Evolutionary conservation across 306 rosid genomes (phyloP).

Genomic region (Pyrus communis): DNA sequence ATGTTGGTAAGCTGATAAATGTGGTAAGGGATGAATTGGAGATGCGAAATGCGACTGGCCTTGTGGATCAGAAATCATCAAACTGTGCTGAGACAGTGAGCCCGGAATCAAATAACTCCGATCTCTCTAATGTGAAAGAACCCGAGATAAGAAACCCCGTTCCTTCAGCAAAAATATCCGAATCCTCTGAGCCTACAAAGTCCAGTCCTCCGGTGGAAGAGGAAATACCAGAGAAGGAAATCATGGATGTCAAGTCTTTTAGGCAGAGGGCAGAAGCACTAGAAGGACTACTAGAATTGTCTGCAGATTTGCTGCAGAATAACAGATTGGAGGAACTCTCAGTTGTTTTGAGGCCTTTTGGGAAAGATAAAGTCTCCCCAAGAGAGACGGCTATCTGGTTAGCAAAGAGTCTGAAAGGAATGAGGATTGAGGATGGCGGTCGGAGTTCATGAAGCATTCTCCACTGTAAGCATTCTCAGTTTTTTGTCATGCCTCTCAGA

Average conservation of each 20-base stretch:
- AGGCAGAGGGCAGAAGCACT: conserved; percentile 98
- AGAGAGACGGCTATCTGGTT: conserved; percentile 99
- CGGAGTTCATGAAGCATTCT: conserved; percentile 43
- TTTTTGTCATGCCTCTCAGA: conserved; percentile 3
- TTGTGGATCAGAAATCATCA: conserved; percentile 39
- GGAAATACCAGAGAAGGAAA: conserved; percentile 57
- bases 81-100: conserved; percentile 43
- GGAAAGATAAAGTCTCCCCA: conserved; percentile 92
- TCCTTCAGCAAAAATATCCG: conserved; percentile 34
- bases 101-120: conserved; percentile 40
- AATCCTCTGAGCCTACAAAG: conserved; percentile 42
- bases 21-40: conserved; percentile 72
- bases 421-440: conserved; percentile 72
- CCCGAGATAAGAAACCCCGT: conserved; percentile 29
- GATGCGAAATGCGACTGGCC: conserved; percentile 36
- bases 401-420: conserved; percentile 94
- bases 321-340: conserved; percentile 84
- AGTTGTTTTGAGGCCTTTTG: conserved; percentile 88
- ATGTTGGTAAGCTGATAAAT: conserved; percentile 68
- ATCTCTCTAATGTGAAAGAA: conserved; percentile 42
- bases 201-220: conserved; percentile 41
- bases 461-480: conserved; percentile 24
- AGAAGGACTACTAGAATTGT: conserved; percentile 88
- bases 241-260: conserved; percentile 73
- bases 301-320: conserved; percentile 89